Evolutionary conservation across 495 filamentous ascomycete genomes (phyloP).

Genomic region (Trypethelium eluteriae): DNA sequence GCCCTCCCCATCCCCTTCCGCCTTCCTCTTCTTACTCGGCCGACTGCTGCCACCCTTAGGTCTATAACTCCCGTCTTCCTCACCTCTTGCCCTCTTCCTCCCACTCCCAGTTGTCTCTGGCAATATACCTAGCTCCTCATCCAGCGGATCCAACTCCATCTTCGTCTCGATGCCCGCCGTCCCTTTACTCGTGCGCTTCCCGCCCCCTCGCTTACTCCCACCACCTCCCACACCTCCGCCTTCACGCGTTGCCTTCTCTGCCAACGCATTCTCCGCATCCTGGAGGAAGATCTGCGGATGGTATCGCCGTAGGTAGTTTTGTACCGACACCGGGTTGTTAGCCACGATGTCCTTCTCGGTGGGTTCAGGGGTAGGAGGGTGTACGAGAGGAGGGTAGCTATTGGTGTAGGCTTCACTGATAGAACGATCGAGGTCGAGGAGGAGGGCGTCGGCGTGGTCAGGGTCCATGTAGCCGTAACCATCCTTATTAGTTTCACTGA

Average conservation of each 20-base stretch:
- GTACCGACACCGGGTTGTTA: conserved; percentile 48
- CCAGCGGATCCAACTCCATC: conserved; percentile 44
- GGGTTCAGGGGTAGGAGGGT: conserved; percentile 56
- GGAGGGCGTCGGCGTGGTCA: conserved; percentile 73
- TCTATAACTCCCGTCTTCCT: conserved; percentile 60
- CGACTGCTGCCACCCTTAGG: conserved; percentile 37
- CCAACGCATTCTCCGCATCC: conserved; percentile 26
- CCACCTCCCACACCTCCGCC: conserved; percentile 4
- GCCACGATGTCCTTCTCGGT: conserved; percentile 49
- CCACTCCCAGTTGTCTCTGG: conserved; percentile 38
- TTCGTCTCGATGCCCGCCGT: conserved; percentile 30
- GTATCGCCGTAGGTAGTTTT: conserved; percentile 42
- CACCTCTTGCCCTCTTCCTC: conserved; percentile 52
- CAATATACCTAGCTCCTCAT: conserved; percentile 47
- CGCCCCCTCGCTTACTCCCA: conserved; percentile 17
- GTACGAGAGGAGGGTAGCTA: conserved; percentile 18
- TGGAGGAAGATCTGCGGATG: conserved; percentile 14
- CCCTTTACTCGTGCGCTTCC: conserved; percentile 9
- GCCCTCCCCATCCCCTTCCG: conserved; percentile 43
- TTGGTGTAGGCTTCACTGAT: conserved; percentile 43
- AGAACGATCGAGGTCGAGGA: conserved; percentile 59
- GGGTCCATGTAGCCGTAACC: conserved; percentile 54
- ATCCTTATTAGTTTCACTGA: conserved; percentile 16
- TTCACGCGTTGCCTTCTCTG: conserved; percentile 17
- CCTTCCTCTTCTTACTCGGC: conserved; percentile 58